These are phyloP conservation scores for Helianthus tuberosus DNA, from an alignment of 129 eudicot genomes.

Conservation along the genomic window DNA sequence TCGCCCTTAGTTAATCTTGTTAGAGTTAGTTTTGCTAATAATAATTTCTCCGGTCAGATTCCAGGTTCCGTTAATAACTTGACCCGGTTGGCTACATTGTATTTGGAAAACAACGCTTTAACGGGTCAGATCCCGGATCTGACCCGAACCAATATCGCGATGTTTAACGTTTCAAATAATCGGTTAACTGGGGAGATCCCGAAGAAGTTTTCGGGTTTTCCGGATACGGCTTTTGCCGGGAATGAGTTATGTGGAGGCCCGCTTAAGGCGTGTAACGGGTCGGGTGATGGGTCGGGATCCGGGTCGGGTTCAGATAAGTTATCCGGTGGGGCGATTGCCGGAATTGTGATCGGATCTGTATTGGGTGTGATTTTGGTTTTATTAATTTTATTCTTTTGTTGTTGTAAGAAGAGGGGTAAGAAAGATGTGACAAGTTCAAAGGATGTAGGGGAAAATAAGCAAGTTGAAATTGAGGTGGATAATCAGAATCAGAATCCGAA, in stretches of 20 bases:
- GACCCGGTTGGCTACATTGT: conserved; percentile 66
- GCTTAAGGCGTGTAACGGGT: conserved; percentile 46
- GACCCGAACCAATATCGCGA: conserved; percentile 37
- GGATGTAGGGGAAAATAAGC: conserved; percentile 30
- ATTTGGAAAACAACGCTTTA: conserved; percentile 50
- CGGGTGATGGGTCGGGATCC: conserved; percentile 8
- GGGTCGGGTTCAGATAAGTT: conserved; percentile 34
- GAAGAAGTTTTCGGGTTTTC: conserved; percentile 29
- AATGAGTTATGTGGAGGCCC: conserved; percentile 73
- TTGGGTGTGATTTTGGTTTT: conserved; percentile 52
- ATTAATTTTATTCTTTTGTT: conserved; percentile 45
- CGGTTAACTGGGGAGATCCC: conserved; percentile 67
- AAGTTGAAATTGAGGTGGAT: conserved; percentile 38
- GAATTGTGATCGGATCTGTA: conserved; percentile 67
- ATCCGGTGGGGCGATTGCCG: conserved; percentile 86
- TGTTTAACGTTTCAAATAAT: conserved; percentile 70
- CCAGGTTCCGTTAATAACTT: conserved; percentile 45
- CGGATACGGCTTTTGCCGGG: conserved; percentile 55
- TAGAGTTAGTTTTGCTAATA: conserved; percentile 55
- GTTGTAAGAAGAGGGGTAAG: conserved; percentile 44
- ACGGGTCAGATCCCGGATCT: conserved; percentile 73
- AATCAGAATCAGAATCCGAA: not conserved
- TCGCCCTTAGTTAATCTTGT: conserved; percentile 48
- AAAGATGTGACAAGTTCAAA: conserved; percentile 24
- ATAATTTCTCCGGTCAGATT: conserved; percentile 62